phyloP scores from a whole-genome alignment of 208 protist genomes.

The Angomonas deanei region DNA sequence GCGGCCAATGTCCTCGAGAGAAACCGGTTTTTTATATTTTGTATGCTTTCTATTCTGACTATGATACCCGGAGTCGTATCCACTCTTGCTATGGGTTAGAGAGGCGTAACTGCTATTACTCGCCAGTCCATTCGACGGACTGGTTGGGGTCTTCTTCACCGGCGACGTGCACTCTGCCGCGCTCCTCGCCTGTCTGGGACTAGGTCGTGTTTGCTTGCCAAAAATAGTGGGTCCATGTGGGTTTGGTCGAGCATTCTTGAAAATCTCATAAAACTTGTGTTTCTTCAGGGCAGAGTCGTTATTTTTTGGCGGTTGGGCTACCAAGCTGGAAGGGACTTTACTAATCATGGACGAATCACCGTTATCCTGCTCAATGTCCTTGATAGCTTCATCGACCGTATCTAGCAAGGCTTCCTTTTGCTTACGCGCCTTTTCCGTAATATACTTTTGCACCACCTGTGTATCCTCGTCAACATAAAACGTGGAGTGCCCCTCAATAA shows the following conservation, averaged over 20 bases:
- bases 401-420: constrained; percentile 19
- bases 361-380: constrained; percentile 48
- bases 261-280: background rate
- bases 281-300: too few species aligned
- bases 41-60: background rate
- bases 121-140: background rate
- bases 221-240: background rate
- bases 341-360: background rate
- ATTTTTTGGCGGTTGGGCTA: too few species aligned
- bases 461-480: constrained; percentile 56
- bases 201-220: background rate
- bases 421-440: background rate
- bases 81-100: too few species aligned
- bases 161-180: too few species aligned
- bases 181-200: background rate
- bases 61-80: too few species aligned
- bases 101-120: constrained; percentile 1
- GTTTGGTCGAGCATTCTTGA: background rate
- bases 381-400: constrained; percentile 72
- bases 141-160: background rate
- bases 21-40: constrained; percentile 24
- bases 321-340: too few species aligned
- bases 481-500: constrained; percentile 68
- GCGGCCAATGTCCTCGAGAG: constrained; percentile 54
- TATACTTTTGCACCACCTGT: constrained; percentile 16